Percentiles rank a stretch among this genome's conserved stretches.
Evolutionary conservation across 108 stramenopile species (phyloP).

Genomic region (Skeletonema marinoi): DNA sequence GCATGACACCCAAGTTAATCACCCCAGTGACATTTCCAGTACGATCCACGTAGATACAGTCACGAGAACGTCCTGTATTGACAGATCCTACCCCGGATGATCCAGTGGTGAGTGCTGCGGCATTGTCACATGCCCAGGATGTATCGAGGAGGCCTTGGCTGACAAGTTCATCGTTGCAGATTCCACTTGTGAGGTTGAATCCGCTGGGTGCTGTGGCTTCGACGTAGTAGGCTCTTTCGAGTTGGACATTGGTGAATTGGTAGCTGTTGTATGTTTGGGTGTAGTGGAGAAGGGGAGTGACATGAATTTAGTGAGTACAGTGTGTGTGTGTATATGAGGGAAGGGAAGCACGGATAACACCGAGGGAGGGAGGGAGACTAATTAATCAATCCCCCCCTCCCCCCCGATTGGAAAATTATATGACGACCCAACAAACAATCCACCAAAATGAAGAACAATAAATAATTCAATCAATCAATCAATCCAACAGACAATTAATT

Average conservation of each 20-base stretch:
- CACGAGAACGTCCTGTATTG: background rate
- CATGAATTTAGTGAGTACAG: too few relatives aligned
- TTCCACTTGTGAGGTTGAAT: constrained; percentile 26
- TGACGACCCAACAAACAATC: too few relatives aligned
- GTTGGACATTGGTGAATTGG: background rate
- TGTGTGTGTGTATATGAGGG: too few relatives aligned
- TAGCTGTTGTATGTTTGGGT: background rate
- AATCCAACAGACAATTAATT: too few relatives aligned
- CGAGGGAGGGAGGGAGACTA: too few relatives aligned
- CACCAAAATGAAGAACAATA: too few relatives aligned
- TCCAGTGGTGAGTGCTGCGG: background rate
- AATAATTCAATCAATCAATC: too few relatives aligned
- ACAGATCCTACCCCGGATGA: background rate
- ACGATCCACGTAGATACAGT: constrained; percentile 6
- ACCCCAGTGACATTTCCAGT: background rate
- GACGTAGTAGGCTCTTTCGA: constrained; percentile 16
- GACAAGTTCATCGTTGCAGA: constrained; percentile 24
- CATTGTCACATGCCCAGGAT: background rate
- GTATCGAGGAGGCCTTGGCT: background rate
- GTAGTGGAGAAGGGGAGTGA: too few relatives aligned
- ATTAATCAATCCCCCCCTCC: too few relatives aligned
- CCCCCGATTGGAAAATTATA: too few relatives aligned
- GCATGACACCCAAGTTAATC: constrained; percentile 16
- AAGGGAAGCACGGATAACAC: too few relatives aligned
- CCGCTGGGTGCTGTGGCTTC: constrained; percentile 26